phyloP scores from a whole-genome alignment of 768 basidiomycete genomes.

The Leccinum disarticulatum region DNA sequence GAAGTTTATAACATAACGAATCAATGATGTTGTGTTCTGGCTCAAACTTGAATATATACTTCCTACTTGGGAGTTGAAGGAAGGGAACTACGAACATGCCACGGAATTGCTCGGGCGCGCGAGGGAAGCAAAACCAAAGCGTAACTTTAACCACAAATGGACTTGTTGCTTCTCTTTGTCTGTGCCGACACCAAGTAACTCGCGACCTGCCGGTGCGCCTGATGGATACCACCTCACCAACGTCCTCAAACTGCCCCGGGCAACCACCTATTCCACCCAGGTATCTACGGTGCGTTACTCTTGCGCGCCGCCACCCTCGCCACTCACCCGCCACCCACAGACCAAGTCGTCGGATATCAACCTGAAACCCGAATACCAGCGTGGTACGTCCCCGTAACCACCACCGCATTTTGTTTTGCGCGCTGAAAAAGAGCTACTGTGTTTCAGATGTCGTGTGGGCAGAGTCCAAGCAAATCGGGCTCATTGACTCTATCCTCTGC shows the following conservation, averaged over 20 bases:
- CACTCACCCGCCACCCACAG: conserved; percentile 20
- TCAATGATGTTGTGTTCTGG: too few relatives aligned
- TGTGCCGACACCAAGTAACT: neutral
- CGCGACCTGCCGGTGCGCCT: conserved; percentile 1
- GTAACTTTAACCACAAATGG: too few relatives aligned
- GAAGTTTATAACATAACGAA: too few relatives aligned
- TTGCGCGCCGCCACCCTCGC: too few relatives aligned
- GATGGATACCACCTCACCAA: conserved; percentile 13
- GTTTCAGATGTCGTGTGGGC: conserved; percentile 74
- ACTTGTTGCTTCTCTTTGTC: neutral
- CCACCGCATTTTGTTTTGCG: too few relatives aligned
- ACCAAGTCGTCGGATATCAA: conserved; percentile 70
- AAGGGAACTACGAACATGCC: neutral
- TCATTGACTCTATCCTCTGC: conserved; percentile 76
- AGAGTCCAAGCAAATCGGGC: conserved; percentile 66
- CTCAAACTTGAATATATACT: neutral
- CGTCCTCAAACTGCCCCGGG: too few relatives aligned
- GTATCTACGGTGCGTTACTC: too few relatives aligned
- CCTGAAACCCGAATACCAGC: conserved; percentile 76
- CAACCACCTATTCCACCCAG: too few relatives aligned
- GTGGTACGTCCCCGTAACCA: conserved; percentile 39
- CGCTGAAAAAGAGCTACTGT: too few relatives aligned
- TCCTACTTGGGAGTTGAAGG: neutral
- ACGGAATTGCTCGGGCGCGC: neutral
- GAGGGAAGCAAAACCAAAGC: neutral